Evolutionary conservation across 192 early-diverging fungal species (phyloP).

Genomic region (Coemansia sp.): DNA sequence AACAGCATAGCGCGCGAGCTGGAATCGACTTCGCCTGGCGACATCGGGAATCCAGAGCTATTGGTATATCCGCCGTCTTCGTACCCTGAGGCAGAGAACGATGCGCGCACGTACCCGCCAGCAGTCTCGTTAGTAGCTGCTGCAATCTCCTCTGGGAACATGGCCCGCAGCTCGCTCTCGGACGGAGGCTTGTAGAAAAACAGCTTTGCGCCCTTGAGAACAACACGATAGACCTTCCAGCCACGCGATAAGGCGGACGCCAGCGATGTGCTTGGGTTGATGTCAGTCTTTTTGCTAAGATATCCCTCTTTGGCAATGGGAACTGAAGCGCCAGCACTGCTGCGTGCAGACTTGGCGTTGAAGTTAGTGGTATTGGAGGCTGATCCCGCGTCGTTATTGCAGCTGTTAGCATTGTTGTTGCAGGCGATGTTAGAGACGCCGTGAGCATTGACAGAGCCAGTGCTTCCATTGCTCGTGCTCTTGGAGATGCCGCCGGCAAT

Average conservation of each 20-base stretch:
- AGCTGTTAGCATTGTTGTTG: background rate
- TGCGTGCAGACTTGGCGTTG: conserved; percentile 37
- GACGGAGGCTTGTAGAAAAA: conserved; percentile 71
- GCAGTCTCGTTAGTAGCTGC: conserved; percentile 53
- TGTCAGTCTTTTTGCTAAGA: conserved; percentile 72
- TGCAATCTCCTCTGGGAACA: conserved; percentile 57
- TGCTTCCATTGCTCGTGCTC: conserved; percentile 13
- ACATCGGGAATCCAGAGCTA: conserved; percentile 52
- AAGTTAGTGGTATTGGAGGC: background rate
- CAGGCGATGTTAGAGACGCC: background rate
- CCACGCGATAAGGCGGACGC: conserved; percentile 62
- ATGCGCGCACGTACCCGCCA: conserved; percentile 44
- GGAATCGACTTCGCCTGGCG: conserved; percentile 61
- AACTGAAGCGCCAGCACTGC: conserved; percentile 37
- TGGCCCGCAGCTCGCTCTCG: conserved; percentile 57
- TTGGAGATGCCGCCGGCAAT: conserved; percentile 27
- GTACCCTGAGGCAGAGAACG: conserved; percentile 24
- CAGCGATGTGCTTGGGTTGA: conserved; percentile 61
- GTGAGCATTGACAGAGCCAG: too few relatives aligned
- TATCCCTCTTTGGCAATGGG: conserved; percentile 62
- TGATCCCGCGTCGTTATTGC: background rate
- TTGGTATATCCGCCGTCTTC: conserved; percentile 20
- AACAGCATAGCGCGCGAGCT: conserved; percentile 59
- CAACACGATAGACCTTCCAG: conserved; percentile 77
- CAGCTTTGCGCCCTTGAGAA: conserved; percentile 71